A percentile compares a stretch with the other conserved stretches of the same genome.
Evolutionary conservation across 768 basidiomycete genomes (phyloP).

Genomic region (Pleurotus giganteus): DNA sequence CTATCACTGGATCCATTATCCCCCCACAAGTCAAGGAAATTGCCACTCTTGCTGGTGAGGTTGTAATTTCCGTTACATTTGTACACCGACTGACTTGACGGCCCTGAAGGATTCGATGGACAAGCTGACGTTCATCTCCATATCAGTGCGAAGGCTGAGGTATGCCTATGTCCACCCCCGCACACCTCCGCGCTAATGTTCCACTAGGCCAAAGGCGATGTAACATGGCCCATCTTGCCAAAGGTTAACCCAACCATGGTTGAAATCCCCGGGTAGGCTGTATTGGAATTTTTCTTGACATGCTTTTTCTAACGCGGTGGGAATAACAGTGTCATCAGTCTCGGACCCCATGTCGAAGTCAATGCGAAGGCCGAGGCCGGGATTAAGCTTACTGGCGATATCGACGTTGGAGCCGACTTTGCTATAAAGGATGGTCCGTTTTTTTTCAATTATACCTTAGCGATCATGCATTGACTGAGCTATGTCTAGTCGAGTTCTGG

Average conservation of each 20-base stretch:
- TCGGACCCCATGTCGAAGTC: neutral
- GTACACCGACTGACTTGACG: neutral
- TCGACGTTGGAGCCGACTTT: slow-evolving; percentile 2
- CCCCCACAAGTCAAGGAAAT: slow-evolving; percentile 1
- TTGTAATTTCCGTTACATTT: neutral
- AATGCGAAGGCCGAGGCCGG: neutral
- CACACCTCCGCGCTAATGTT: too few species aligned
- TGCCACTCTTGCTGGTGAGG: slow-evolving; percentile 1
- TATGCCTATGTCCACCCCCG: too few species aligned
- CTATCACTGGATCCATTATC: neutral
- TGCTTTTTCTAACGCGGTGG: neutral
- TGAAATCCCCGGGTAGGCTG: slow-evolving; percentile 1
- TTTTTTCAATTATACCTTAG: neutral
- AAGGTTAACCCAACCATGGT: slow-evolving; percentile 1
- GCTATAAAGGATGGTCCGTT: neutral
- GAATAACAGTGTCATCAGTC: neutral
- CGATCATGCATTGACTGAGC: neutral
- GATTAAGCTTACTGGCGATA: slow-evolving; percentile 1
- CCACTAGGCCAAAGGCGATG: too few species aligned
- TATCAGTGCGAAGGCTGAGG: too few species aligned
- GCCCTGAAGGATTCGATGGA: neutral
- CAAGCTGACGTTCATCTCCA: neutral
- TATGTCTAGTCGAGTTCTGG: slow-evolving; percentile 3
- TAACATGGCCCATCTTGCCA: neutral
- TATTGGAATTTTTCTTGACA: neutral